These are phyloP conservation scores for Dichotomopilus funicola DNA, from an alignment of 2,329 filamentous ascomycete genomes.

Conservation along the genomic window DNA sequence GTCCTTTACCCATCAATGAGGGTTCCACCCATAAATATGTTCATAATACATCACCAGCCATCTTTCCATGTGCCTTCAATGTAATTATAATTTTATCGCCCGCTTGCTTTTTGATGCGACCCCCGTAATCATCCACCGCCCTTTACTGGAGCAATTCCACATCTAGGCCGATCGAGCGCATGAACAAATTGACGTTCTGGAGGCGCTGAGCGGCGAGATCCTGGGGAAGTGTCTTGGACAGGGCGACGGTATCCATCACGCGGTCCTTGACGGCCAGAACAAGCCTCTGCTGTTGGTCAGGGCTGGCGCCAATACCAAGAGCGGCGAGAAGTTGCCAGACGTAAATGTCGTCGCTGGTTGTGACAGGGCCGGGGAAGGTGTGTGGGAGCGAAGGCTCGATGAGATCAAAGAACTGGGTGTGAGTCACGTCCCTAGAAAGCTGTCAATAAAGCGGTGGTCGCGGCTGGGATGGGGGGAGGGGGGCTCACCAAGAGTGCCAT, in stretches of 20 bases:
- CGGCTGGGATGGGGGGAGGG: not conserved
- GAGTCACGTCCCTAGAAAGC: conserved; percentile 59
- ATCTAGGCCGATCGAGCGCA: conserved; percentile 97
- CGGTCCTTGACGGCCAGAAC: conserved; percentile 96
- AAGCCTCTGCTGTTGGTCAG: conserved; percentile 89
- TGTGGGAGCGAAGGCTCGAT: conserved; percentile 77
- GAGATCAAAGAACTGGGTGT: conserved; percentile 79
- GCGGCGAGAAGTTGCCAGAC: conserved; percentile 97
- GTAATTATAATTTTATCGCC: not conserved
- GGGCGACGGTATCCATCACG: conserved; percentile 87
- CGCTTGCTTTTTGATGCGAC: too few species aligned
- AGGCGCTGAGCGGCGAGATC: conserved; percentile 79
- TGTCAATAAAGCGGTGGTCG: conserved; percentile 26
- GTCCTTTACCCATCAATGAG: too few species aligned
- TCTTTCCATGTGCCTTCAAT: not conserved
- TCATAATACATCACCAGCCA: too few species aligned
- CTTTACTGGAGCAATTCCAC: conserved; percentile 60
- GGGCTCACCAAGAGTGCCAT: conserved; percentile 71
- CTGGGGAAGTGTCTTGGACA: conserved; percentile 81
- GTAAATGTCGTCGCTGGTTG: conserved; percentile 86
- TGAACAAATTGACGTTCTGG: conserved; percentile 93
- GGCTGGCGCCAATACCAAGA: conserved; percentile 85
- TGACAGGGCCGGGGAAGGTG: conserved; percentile 88
- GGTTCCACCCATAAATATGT: too few species aligned
- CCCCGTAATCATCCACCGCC: too few species aligned